Evolutionary conservation across 495 filamentous ascomycete genomes (phyloP).

Genomic region (Hyphodiscus hymeniophilus): DNA sequence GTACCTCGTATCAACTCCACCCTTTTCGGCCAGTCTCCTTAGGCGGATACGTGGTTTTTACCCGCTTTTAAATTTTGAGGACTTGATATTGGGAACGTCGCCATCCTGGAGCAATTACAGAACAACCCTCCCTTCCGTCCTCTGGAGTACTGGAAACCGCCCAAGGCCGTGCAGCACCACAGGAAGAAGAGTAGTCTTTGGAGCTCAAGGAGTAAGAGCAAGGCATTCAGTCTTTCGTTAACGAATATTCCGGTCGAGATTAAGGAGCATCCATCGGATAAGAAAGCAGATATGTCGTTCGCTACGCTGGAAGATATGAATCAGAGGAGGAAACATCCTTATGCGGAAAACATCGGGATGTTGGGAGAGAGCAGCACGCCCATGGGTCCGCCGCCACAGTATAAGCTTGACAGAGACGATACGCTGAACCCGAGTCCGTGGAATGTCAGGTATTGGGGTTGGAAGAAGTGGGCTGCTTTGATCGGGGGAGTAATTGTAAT

Average conservation of each 20-base stretch:
- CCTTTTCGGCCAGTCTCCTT: too few relatives aligned
- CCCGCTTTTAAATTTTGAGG: too few relatives aligned
- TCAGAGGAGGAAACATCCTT: not conserved
- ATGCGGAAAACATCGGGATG: not conserved
- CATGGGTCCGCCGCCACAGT: slow-evolving; percentile 9
- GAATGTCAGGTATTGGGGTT: slow-evolving; percentile 25
- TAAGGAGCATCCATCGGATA: not conserved
- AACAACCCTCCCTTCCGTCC: slow-evolving; percentile 9
- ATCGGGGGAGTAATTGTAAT: slow-evolving; percentile 29
- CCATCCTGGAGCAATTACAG: too few relatives aligned
- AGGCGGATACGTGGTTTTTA: too few relatives aligned
- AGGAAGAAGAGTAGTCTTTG: slow-evolving; percentile 12
- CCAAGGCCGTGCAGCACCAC: slow-evolving; percentile 16
- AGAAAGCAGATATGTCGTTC: slow-evolving; percentile 9
- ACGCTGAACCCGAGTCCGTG: slow-evolving; percentile 29
- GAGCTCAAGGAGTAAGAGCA: not conserved
- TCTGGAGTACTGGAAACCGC: slow-evolving; percentile 23
- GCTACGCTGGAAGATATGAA: slow-evolving; percentile 2
- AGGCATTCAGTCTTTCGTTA: slow-evolving; percentile 6
- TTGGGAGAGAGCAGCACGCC: not conserved
- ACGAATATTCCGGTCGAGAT: not conserved
- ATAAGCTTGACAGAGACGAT: slow-evolving; percentile 11
- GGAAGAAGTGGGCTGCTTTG: slow-evolving; percentile 18
- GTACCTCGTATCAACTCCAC: too few relatives aligned
- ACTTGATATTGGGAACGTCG: too few relatives aligned